Base-by-base conservation (phyloP, 129 eudicot species). In the Flaveria brownii region DNA sequence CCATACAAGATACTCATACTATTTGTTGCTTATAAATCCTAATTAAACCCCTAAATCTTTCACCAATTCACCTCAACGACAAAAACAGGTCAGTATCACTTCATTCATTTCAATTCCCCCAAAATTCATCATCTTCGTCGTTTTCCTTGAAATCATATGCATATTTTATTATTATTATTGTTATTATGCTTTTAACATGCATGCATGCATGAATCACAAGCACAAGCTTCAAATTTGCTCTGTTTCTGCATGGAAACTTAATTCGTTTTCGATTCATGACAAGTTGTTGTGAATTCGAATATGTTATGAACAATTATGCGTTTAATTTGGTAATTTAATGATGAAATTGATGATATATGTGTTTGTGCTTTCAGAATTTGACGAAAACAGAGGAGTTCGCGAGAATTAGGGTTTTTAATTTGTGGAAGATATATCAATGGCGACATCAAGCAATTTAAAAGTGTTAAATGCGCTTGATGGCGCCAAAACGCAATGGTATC, bases 401-500 rank as follows among this genome's bases (percentile, higher is more conserved):
- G 10, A 30, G 42, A 50, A 49, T 65, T 64, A 30, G 80, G 80
- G 80, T 33, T 4, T 43, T 49, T 39, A 42, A 30, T 3, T 73
- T 59, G 41, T 23, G n/a, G 56, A 73, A 57, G 41, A 59, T 18
- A 14, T 30, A 30, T 15, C 33, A 70, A 80, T 80, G 84, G 68
- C 80, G 47, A 66, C 84, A 46, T 30, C 55, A n/a, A 83, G 82
- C 20, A 81, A 85, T 62, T 56, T 87, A 43, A 76, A 87, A 60
- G 91, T 87, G 57, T 76, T 87, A 5, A 84, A 56, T 13, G 86
- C 91, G 3, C 83, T 87, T 17, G 91, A 87, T 63, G 86, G 80
- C 22, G 90, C 90, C 17, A 86, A 86, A 81, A 86, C 90, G 13
- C 90, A 86, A 30, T 86, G 87, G 90, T 86, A 86, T 46, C 90